phyloP scores from a whole-genome alignment of 2,329 filamentous ascomycete genomes.

The Leptographium lundbergii region DNA sequence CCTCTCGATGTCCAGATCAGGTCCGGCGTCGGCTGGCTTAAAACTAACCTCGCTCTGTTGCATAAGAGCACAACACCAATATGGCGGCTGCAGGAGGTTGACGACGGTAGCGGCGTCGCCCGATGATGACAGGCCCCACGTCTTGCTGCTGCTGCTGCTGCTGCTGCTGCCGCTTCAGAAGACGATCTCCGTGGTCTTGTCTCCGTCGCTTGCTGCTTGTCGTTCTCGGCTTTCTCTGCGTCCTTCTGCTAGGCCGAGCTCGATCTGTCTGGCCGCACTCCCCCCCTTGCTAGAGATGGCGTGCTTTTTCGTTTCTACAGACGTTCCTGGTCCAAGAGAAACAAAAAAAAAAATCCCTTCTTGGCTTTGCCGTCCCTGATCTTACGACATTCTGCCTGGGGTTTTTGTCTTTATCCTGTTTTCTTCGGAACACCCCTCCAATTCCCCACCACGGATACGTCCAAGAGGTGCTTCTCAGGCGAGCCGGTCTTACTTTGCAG shows the following conservation, averaged over 20 bases:
- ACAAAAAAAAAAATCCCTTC: neutral
- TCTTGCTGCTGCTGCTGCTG: too few relatives aligned
- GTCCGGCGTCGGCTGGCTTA: neutral
- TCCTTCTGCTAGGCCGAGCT: too few relatives aligned
- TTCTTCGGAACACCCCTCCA: neutral
- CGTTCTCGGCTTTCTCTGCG: too few relatives aligned
- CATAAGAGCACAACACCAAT: neutral
- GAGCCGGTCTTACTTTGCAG: neutral
- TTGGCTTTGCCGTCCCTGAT: neutral
- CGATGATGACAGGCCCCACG: neutral
- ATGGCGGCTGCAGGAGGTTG: neutral
- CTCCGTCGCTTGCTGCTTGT: neutral
- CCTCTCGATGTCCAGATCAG: neutral
- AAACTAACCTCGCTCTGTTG: neutral
- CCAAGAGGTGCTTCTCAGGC: neutral
- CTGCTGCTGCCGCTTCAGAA: too few relatives aligned
- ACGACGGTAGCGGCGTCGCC: neutral
- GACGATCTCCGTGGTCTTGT: neutral
- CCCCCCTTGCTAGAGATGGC: too few relatives aligned
- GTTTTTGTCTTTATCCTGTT: neutral
- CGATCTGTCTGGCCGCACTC: too few relatives aligned
- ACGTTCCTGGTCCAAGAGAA: too few relatives aligned
- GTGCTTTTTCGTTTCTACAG: too few relatives aligned
- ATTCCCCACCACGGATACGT: neutral
- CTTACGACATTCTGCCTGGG: neutral